Conservation (phyloP, 2,329 filamentous ascomycete species). For the Xenoacremonium recifei region DNA sequence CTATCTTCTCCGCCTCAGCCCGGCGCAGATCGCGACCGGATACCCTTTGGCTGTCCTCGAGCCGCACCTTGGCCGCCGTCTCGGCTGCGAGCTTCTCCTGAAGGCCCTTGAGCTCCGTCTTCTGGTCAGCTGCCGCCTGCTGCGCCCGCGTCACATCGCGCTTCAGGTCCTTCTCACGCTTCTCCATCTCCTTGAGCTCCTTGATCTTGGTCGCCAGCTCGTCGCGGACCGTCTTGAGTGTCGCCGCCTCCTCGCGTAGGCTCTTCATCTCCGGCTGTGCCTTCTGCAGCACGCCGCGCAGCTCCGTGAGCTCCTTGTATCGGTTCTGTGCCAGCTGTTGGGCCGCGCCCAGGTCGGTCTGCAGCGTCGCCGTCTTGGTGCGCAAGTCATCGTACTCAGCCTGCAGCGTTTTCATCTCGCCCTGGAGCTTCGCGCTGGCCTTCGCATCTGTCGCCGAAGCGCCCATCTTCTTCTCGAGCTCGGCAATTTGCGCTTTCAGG, state of each 20-base stretch:
- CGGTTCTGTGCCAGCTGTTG: slow-evolving; percentile 83
- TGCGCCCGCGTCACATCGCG: slow-evolving; percentile 70
- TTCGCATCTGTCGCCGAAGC: slow-evolving; percentile 32
- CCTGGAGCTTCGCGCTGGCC: slow-evolving; percentile 54
- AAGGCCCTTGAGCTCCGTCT: slow-evolving; percentile 72
- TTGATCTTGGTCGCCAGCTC: slow-evolving; percentile 59
- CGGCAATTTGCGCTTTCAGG: slow-evolving; percentile 60
- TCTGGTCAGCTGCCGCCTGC: slow-evolving; percentile 69
- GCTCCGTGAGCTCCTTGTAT: slow-evolving; percentile 83
- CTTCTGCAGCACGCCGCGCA: slow-evolving; percentile 78
- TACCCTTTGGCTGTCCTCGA: slow-evolving; percentile 76
- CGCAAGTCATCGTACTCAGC: slow-evolving; percentile 67
- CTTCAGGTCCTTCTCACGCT: slow-evolving; percentile 77
- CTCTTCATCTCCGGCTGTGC: slow-evolving; percentile 81
- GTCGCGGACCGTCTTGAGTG: slow-evolving; percentile 72
- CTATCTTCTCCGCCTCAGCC: slow-evolving; percentile 75
- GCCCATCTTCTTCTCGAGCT: slow-evolving; percentile 69
- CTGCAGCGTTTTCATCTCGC: slow-evolving; percentile 57
- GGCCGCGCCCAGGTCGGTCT: slow-evolving; percentile 82
- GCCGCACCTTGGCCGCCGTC: slow-evolving; percentile 65
- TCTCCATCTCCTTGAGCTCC: slow-evolving; percentile 75
- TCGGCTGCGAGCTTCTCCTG: slow-evolving; percentile 78
- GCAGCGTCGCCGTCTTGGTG: slow-evolving; percentile 64
- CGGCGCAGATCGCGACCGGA: slow-evolving; percentile 75
- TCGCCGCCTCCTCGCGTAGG: slow-evolving; percentile 72